These are phyloP conservation scores for Zizania latifolia DNA, from an alignment of 176 grass and related monocot genomes.

Conservation along the genomic window DNA sequence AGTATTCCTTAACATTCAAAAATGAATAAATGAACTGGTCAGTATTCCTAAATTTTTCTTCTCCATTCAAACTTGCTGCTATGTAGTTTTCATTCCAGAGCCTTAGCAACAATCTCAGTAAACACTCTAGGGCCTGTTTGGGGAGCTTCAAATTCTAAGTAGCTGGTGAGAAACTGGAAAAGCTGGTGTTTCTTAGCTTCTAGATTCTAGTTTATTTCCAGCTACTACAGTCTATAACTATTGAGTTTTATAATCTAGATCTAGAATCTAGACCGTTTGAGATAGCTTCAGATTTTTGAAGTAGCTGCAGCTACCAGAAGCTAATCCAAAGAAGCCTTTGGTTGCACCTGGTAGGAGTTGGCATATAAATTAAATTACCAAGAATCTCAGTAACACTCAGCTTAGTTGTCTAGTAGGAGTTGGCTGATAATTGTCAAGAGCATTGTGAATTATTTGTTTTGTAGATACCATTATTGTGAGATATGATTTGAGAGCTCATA, in stretches of 20 bases:
- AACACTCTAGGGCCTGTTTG: too few relatives aligned
- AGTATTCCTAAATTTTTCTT: background rate
- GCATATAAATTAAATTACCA: background rate
- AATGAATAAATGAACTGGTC: background rate
- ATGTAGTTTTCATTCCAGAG: background rate
- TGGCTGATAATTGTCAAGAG: background rate
- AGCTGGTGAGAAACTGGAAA: too few relatives aligned
- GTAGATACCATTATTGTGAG: background rate
- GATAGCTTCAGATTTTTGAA: too few relatives aligned
- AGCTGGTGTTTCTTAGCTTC: too few relatives aligned
- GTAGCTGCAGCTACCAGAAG: too few relatives aligned
- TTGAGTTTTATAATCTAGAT: too few relatives aligned
- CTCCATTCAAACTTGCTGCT: background rate
- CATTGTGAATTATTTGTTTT: background rate
- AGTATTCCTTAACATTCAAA: background rate
- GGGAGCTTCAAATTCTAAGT: too few relatives aligned
- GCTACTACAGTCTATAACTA: too few relatives aligned
- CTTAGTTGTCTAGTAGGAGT: background rate
- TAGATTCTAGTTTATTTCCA: too few relatives aligned
- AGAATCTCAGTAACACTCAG: background rate
- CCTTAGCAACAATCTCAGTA: background rate
- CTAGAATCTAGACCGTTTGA: too few relatives aligned
- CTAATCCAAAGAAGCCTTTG: too few relatives aligned
- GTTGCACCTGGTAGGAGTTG: background rate
- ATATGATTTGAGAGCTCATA: conserved; percentile 1